Conservation (phyloP, 225 moss, liverwort and hornwort genomes). For the Ulota crispa region DNA sequence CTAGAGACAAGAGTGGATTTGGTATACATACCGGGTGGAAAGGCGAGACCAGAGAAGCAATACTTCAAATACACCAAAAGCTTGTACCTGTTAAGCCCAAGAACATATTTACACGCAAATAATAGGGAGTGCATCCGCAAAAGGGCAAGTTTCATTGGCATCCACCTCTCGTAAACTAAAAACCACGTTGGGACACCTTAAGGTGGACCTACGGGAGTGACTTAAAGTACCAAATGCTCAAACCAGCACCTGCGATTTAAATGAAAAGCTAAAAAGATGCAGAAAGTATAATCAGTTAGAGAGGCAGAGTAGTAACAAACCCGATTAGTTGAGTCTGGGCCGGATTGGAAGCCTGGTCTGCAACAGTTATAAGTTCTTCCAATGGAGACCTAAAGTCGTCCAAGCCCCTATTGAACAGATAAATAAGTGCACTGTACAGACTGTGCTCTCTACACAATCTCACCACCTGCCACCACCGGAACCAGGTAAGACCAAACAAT, state of each 20-base stretch:
- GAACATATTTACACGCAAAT: slow-evolving; percentile 13
- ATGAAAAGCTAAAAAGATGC: not conserved
- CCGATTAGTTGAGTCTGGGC: slow-evolving; percentile 72
- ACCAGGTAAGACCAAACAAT: slow-evolving; percentile 14
- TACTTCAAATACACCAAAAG: slow-evolving; percentile 94
- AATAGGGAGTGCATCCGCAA: slow-evolving; percentile 5
- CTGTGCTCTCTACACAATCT: slow-evolving; percentile 95
- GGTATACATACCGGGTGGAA: slow-evolving; percentile 76
- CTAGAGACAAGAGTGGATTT: not conserved
- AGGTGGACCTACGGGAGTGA: not conserved
- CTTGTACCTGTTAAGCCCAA: slow-evolving; percentile 72
- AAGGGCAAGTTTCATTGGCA: slow-evolving; percentile 12
- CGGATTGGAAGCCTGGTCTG: slow-evolving; percentile 63
- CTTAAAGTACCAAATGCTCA: slow-evolving; percentile 20
- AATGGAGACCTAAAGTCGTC: slow-evolving; percentile 94
- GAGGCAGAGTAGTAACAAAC: slow-evolving; percentile 43
- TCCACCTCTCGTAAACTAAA: slow-evolving; percentile 11
- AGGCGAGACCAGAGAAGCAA: slow-evolving; percentile 86
- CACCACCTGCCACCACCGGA: slow-evolving; percentile 73
- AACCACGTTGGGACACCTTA: not conserved
- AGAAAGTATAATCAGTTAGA: slow-evolving; percentile 16
- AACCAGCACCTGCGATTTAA: not conserved
- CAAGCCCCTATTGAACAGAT: slow-evolving; percentile 93
- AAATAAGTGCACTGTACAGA: slow-evolving; percentile 95
- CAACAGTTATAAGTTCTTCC: slow-evolving; percentile 93